phyloP scores from a whole-genome alignment of 2,329 filamentous ascomycete species.

The Chaetomium olivaceum region DNA sequence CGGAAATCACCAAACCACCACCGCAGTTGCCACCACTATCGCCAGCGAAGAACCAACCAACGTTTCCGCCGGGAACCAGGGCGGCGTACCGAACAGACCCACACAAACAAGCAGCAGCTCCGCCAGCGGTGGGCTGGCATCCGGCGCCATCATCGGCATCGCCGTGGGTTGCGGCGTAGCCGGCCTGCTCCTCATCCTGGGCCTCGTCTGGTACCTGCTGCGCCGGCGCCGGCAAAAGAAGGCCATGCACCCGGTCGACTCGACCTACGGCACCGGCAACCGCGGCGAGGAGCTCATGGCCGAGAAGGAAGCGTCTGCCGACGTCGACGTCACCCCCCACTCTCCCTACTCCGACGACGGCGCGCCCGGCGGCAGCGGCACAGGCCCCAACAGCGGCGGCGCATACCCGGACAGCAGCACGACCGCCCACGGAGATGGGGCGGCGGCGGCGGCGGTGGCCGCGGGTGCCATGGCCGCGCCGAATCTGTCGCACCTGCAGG shows the following conservation, averaged over 20 bases:
- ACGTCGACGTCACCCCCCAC: constrained; percentile 42
- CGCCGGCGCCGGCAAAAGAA: constrained; percentile 42
- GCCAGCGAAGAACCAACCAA: not conserved
- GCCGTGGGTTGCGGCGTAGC: constrained; percentile 45
- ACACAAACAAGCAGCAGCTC: not conserved
- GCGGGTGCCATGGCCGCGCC: not conserved
- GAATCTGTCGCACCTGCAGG: constrained; percentile 20
- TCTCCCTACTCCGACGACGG: constrained; percentile 48
- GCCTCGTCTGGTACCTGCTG: constrained; percentile 47
- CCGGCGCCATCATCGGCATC: constrained; percentile 51
- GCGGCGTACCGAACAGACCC: not conserved
- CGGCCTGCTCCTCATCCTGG: constrained; percentile 43
- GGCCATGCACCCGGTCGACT: constrained; percentile 31
- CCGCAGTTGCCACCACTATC: not conserved
- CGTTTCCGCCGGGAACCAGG: not conserved
- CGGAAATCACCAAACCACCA: not conserved
- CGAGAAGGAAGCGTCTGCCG: constrained; percentile 48
- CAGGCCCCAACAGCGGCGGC: constrained; percentile 17
- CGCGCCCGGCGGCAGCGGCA: constrained; percentile 17
- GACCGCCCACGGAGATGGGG: not conserved
- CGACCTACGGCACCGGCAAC: constrained; percentile 33
- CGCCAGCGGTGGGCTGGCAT: constrained; percentile 36
- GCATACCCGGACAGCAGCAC: no score
- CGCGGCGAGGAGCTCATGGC: constrained; percentile 44
- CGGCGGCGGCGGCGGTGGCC: not conserved